Percentiles rank a stretch among this genome's conserved stretches.
These are phyloP conservation scores for Pseudocercospora macadamiae DNA, from an alignment of 2,329 filamentous ascomycete genomes.

Conservation along the genomic window DNA sequence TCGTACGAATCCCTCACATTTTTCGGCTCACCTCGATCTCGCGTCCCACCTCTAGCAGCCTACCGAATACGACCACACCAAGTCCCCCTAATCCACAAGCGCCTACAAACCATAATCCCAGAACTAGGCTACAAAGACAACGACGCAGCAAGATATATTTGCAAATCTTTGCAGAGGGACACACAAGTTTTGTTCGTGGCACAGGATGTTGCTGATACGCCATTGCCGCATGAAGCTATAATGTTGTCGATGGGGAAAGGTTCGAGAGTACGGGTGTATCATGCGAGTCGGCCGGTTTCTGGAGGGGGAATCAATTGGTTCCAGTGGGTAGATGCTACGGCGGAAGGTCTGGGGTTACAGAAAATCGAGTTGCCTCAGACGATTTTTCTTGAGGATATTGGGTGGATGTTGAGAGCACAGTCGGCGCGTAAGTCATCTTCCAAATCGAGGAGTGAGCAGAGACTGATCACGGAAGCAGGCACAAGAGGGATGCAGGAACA, in stretches of 20 bases:
- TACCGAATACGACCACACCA: constrained; percentile 15
- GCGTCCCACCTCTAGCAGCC: constrained; percentile 5
- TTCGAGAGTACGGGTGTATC: constrained; percentile 11
- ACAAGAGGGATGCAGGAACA: constrained; percentile 18
- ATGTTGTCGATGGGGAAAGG: constrained; percentile 15
- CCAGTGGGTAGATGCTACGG: constrained; percentile 12
- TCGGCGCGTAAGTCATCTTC: constrained; percentile 15
- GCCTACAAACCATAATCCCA: constrained; percentile 7
- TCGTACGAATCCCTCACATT: constrained; percentile 2
- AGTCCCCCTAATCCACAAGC: constrained; percentile 14
- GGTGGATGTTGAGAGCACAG: constrained; percentile 19
- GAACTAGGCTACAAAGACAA: constrained; percentile 8
- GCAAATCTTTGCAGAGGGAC: constrained; percentile 12
- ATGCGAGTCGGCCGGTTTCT: constrained; percentile 6
- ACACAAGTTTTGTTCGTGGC: constrained; percentile 15
- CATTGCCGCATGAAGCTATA: constrained; percentile 13
- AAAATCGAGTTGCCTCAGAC: constrained; percentile 16
- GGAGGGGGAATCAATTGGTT: constrained; percentile 7
- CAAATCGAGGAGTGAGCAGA: neutral
- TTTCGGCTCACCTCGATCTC: constrained; percentile 7
- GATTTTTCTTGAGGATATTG: constrained; percentile 17
- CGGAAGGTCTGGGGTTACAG: constrained; percentile 13
- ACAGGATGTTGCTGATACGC: constrained; percentile 13
- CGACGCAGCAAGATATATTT: constrained; percentile 9
- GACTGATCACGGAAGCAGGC: constrained; percentile 6